Conservation (phyloP, 2,329 filamentous ascomycete species). For the Diplodia seriata region DNA sequence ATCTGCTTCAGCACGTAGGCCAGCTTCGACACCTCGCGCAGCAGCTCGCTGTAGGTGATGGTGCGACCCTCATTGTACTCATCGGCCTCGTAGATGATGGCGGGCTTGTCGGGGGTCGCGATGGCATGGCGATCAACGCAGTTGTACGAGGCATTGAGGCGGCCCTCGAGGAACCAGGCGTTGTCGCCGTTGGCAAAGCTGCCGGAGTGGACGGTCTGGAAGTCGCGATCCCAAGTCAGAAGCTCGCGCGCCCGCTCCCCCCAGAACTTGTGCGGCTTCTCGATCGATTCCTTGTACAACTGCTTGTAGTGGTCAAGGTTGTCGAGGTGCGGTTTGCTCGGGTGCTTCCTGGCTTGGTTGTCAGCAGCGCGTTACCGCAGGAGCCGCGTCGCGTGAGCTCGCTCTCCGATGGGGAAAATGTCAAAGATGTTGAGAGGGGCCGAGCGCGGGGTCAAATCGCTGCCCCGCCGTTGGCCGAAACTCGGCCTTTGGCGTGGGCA, state of each 20-base stretch:
- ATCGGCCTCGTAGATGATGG: conserved; percentile 98
- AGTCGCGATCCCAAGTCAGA: conserved; percentile 88
- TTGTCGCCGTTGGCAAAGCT: conserved; percentile 79
- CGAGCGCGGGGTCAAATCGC: conserved; percentile 18
- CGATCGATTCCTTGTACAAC: conserved; percentile 83
- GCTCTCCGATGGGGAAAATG: not conserved
- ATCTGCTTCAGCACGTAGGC: conserved; percentile 91
- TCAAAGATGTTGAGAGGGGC: conserved; percentile 1
- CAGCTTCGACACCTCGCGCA: conserved; percentile 87
- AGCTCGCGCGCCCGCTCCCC: conserved; percentile 83
- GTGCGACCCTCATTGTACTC: conserved; percentile 85
- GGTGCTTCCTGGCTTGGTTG: conserved; percentile 60
- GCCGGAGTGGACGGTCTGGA: conserved; percentile 84
- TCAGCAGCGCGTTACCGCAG: conserved; percentile 10
- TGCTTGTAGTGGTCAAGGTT: conserved; percentile 68
- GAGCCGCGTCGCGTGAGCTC: conserved; percentile 6
- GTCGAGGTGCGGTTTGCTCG: conserved; percentile 64
- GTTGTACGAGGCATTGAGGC: conserved; percentile 96
- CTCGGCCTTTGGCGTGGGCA: conserved; percentile 6
- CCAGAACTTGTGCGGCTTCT: conserved; percentile 90
- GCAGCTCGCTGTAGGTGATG: conserved; percentile 90
- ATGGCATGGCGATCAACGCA: conserved; percentile 96
- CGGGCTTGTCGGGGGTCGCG: conserved; percentile 88
- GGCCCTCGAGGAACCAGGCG: conserved; percentile 94
- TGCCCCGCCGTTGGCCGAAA: conserved; percentile 21